Evolutionary conservation across 768 basidiomycete species (phyloP), one percentile per base, ranked within the genome.

Genomic region (Hygrophorus russula): DNA sequence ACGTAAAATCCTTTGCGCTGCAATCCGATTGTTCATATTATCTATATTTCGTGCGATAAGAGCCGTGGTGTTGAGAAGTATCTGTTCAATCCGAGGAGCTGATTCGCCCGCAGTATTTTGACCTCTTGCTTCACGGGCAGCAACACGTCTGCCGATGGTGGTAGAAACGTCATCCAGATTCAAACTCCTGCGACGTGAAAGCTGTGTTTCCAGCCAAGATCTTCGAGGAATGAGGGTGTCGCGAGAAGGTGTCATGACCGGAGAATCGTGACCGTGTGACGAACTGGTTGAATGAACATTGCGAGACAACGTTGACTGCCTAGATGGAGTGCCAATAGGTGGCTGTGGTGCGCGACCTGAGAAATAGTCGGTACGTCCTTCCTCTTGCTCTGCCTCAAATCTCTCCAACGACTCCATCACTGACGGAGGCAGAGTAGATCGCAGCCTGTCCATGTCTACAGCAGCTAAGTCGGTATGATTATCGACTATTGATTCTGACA

Each of bases 71-170:
- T 36, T 46, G 19, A 52, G 50, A 46, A 53, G 20, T 42, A 46
- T 32, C 45, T 41, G 37, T 37, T 49, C 51, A 42, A 35, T 36
- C 20, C 29, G 52, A 15, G 44, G 34, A 36, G 20, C 35, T 27
- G 36, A 41, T 39, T 18, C 35, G 20, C 35, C 18, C 17, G 45
- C 43, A 24, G 37, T 28, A 33, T 36, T 42, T 28, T 35, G 38
- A 42, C 44, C 36, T 18, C 36, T 43, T 34, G 53, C 42, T 37
- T 52, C 45, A 13, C 54, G 55, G 14, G 59, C 56, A 11, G 66
- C 61, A 30, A 69, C 65, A 28, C 60, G 60, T 44, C 68, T 56
- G 11, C 69, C 69, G 4, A 68, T 47, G 2, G 58, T 47, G 8
- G 69, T 70, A 24, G 56, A 48, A 12, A 62, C 54, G 42, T 70